A percentile compares a stretch with the other conserved stretches of the same genome.
These are phyloP conservation scores for Straminergon stramineum DNA, from an alignment of 225 moss, liverwort and hornwort species.

Conservation along the genomic window DNA sequence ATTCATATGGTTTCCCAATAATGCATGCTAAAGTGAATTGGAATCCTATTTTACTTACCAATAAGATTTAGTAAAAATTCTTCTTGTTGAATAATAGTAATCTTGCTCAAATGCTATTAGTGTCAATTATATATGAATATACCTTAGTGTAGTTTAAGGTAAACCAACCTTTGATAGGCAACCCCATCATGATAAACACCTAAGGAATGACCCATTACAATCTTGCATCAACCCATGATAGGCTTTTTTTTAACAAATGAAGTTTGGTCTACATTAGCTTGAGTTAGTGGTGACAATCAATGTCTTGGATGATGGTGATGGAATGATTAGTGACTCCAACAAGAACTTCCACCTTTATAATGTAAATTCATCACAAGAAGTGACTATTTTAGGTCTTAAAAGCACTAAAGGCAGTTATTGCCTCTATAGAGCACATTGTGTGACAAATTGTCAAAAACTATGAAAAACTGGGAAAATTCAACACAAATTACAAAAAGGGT, in stretches of 20 bases:
- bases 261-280: not conserved
- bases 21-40: not conserved
- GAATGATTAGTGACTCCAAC: not conserved
- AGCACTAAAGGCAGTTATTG: no score
- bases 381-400: not conserved
- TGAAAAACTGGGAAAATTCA: no score
- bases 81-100: not conserved
- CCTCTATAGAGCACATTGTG: no score
- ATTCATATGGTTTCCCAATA: not conserved
- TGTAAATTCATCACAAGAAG: not conserved
- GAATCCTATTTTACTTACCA: not conserved
- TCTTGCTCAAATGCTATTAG: accelerated
- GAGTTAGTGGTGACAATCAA: not conserved
- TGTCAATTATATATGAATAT: no score
- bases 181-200: accelerated
- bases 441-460: no score
- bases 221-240: not conserved
- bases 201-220: not conserved
- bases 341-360: not conserved
- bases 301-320: not conserved
- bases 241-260: not conserved
- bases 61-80: accelerated
- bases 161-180: accelerated
- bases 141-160: not conserved
- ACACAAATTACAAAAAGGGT: no score